phyloP scores from a whole-genome alignment of 2,329 filamentous ascomycete genomes.

The Massarina eburnea region DNA sequence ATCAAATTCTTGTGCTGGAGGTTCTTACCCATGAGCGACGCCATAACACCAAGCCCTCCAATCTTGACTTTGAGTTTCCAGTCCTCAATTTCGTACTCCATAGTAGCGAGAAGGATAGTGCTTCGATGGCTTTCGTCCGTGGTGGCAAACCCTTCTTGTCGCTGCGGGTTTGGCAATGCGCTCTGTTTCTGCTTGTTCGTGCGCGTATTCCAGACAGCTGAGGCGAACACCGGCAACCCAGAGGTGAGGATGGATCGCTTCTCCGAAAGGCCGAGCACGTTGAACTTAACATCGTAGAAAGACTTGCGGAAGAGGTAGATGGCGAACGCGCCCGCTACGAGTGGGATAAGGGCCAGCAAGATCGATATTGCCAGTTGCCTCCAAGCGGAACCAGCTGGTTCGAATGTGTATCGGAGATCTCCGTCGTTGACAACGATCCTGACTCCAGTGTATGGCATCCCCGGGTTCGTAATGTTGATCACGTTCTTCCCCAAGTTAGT shows the following conservation, averaged over 20 bases:
- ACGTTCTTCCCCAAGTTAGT: conserved; percentile 57
- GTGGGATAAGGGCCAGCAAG: conserved; percentile 57
- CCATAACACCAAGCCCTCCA: conserved; percentile 70
- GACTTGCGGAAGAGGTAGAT: conserved; percentile 61
- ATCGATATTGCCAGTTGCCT: conserved; percentile 58
- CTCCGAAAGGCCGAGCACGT: conserved; percentile 58
- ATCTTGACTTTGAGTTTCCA: conserved; percentile 73
- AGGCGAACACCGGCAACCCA: conserved; percentile 1
- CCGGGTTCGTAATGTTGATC: conserved; percentile 63
- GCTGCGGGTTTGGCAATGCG: conserved; percentile 7
- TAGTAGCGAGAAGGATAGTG: conserved; percentile 68
- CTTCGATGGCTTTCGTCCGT: conserved; percentile 34
- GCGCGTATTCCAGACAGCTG: conserved; percentile 3
- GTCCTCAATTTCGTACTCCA: conserved; percentile 73
- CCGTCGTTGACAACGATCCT: conserved; percentile 59
- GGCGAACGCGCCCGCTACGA: conserved; percentile 52
- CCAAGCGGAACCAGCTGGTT: conserved; percentile 57
- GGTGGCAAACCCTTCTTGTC: conserved; percentile 15
- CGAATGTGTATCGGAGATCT: conserved; percentile 53
- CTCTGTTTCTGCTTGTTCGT: conserved; percentile 5
- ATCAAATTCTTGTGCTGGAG: conserved; percentile 66
- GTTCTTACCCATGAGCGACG: conserved; percentile 67
- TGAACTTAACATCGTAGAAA: conserved; percentile 67
- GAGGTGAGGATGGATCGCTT: conserved; percentile 39
- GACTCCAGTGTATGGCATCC: conserved; percentile 58